Evolutionary conservation across 176 grass and related monocot genomes (phyloP).

Genomic region (Saccharum officinarum): DNA sequence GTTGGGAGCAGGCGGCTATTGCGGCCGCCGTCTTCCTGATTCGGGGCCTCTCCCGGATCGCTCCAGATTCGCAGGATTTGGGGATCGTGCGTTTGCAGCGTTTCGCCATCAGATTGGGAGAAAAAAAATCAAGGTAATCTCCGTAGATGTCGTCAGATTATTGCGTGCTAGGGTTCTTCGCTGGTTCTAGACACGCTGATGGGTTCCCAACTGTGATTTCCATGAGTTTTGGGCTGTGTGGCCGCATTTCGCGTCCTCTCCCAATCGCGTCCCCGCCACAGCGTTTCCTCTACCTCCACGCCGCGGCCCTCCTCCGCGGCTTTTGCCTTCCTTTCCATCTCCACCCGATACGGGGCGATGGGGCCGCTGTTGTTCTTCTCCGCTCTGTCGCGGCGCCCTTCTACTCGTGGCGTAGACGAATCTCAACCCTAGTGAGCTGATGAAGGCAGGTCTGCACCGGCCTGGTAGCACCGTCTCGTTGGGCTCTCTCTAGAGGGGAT

Average conservation of each 20-base stretch:
- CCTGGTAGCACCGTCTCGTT: not conserved
- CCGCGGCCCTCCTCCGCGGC: not conserved
- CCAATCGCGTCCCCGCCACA: not conserved
- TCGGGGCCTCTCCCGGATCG: not conserved
- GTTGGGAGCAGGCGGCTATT: not conserved
- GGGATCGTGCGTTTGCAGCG: not conserved
- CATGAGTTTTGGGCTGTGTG: not conserved
- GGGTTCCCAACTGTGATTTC: not conserved
- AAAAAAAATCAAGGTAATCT: slow-evolving; percentile 11
- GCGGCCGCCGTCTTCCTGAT: not conserved
- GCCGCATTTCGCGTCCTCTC: not conserved
- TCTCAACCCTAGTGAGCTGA: not conserved
- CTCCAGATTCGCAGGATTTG: slow-evolving; percentile 4
- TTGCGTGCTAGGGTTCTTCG: not conserved
- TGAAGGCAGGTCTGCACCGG: not conserved
- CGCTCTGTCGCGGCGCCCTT: not conserved
- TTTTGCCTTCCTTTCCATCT: not conserved
- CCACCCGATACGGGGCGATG: not conserved
- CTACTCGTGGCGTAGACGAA: not conserved
- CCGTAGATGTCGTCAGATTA: not conserved
- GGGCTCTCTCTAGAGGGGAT: slow-evolving; percentile 1
- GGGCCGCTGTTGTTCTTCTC: not conserved
- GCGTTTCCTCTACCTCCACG: not conserved
- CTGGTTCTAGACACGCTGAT: not conserved
- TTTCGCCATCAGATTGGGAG: not conserved